Evolutionary conservation across 768 basidiomycete genomes (phyloP).

Genomic region (Tulasnella sp.): DNA sequence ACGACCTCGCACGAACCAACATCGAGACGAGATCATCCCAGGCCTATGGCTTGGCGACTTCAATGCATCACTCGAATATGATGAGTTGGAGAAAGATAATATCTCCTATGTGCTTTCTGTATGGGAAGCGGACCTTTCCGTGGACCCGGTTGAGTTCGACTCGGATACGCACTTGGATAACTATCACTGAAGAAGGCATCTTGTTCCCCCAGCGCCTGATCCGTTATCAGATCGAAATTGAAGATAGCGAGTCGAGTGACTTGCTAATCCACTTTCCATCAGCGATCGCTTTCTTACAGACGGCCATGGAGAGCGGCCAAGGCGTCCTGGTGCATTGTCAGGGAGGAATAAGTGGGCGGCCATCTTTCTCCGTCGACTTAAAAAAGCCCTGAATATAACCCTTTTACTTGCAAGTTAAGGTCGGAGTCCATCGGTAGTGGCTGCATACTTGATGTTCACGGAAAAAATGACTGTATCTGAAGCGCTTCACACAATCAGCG

Average conservation of each 20-base stretch:
- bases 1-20: too few species aligned
- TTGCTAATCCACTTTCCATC: slow-evolving; percentile 67
- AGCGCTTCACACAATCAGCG: slow-evolving; percentile 29
- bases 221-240: slow-evolving; percentile 65
- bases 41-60: slow-evolving; percentile 81
- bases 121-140: slow-evolving; percentile 55
- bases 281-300: slow-evolving; percentile 72
- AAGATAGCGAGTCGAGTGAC: slow-evolving; percentile 66
- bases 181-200: slow-evolving; percentile 4
- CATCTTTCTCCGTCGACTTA: background rate
- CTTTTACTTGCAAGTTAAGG: slow-evolving; percentile 34
- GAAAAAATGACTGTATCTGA: slow-evolving; percentile 42
- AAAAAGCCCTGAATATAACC: background rate
- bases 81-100: slow-evolving; percentile 51
- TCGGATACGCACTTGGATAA: background rate
- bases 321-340: slow-evolving; percentile 86
- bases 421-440: slow-evolving; percentile 73
- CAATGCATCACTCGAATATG: slow-evolving; percentile 51
- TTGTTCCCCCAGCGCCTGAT: slow-evolving; percentile 52
- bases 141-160: slow-evolving; percentile 43
- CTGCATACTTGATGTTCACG: slow-evolving; percentile 81
- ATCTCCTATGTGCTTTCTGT: slow-evolving; percentile 65
- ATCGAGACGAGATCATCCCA: slow-evolving; percentile 55
- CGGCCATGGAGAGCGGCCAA: slow-evolving; percentile 59
- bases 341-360: slow-evolving; percentile 65